Evolutionary conservation across 2,329 filamentous ascomycete species (phyloP), one percentile per base, ranked within the genome.

Genomic region (Hypoxylon sp.): DNA sequence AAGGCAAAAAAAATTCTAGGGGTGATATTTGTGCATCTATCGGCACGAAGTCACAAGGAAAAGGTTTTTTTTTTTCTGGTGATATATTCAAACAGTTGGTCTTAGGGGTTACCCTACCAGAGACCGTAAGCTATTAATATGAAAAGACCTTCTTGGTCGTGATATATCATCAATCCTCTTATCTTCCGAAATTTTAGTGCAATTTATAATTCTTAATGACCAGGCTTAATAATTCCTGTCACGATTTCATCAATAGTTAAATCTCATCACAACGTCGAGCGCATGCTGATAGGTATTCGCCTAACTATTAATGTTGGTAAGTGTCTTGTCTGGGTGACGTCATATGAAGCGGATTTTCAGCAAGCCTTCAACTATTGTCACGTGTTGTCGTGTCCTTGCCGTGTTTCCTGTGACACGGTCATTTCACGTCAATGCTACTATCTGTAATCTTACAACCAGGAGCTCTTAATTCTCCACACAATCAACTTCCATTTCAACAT

Each of bases 51-150:
- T 58, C 19, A 65, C 34, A 66, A 56, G 30, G 71, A 69, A 69
- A 69, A 60, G 30, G 19, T 5, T 23, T 38, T 55, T 50, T 55
- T 61, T 65, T 73, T 72, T 74, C 57, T 75, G 75, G 55, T 73
- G 75, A 68, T 75, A 72, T 74, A 75, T 71, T 63, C 63, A 63
- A 69, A 58, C 50, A 65, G 58, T 62, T 56, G 56, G 69, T 69
- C 69, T 69, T 60, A 34, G 28, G 43, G 30, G 48, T 56, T 63
- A 48, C 59, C 25, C 21, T 45, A 63, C 5, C 30, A 34, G 43
- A 69, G 70, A 71, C 72, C 66, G 66, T 59, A 60, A 55, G 69
- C 68, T 64, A 57, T 67, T 49, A 77, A 76, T 74, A 75, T 45
- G 50, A 43, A 72, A 10, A 72, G 75, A 63, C 75, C 72, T 63